Base-by-base conservation (phyloP, 139 green algal species). In the Edaphochlamys debaryana region DNA sequence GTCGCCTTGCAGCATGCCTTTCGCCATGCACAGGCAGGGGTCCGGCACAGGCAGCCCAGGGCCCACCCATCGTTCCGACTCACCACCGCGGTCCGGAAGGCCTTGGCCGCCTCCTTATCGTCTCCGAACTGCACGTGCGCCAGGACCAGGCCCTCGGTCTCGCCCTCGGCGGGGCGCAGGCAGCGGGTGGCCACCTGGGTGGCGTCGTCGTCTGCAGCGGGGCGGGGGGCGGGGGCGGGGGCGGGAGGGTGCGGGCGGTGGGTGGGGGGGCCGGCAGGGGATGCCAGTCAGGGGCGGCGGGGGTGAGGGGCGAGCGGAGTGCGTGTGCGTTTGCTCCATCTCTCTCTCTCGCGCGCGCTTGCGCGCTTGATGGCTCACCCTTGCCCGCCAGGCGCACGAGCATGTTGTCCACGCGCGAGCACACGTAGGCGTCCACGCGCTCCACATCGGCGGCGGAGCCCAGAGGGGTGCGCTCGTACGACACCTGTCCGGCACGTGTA, bases 361-460 rank as follows among this genome's bases (percentile, higher is more conserved):
- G n/a, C n/a, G n/a, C n/a, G n/a, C 5, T 15, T 22, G 9, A 41
- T 48, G 17, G 4, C 48, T 63, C 48, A 66, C 48, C 70, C 15
- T 22, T 4, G 19, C 71, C 71, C 27, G 52, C 67, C 9, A 38
- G 34, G 30, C 17, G 52, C 7, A 38, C 52, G n/a, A 79, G 52
- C 71, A 50, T 3, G 4, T 36, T 52, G 52, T 79, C 71, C 2
- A 79, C 11, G 34, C 71, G 71, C 0, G 71, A 52, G 34, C 52
- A 67, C 25, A 79, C 34, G 71, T 79, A 67, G 25, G 71, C 71
- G 52, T 79, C 71, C 52, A 79, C 23, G 22, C 71, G 71, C 5
- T 20, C 32, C 34, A 56, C 25, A 4, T 79, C 71, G 11, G 29
- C 50, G 0, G 34, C n/a, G 27, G 25, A 8, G 27, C 5, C 52